Percentiles rank a stretch among this genome's conserved stretches.
Conservation (phyloP, 352 stramenopile genomes). For the Pseudoperonospora humuli region DNA sequence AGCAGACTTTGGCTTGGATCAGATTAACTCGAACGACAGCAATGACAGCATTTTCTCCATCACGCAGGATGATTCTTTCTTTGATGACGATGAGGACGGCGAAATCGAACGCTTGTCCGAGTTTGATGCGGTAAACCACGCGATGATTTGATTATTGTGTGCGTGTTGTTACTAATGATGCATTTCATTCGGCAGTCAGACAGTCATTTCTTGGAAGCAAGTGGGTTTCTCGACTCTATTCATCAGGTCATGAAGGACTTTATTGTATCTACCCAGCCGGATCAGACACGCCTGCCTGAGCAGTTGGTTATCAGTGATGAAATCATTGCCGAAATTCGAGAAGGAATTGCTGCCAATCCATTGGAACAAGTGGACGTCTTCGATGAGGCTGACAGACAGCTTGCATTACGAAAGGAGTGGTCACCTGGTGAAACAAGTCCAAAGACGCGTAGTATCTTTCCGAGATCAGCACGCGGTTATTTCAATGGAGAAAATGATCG, state of each 20-base stretch:
- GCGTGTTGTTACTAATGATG: not conserved
- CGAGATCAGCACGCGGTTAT: conserved; percentile 38
- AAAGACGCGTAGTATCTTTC: conserved; percentile 29
- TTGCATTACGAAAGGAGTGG: conserved; percentile 12
- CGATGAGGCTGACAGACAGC: conserved; percentile 24
- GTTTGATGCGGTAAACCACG: conserved; percentile 51
- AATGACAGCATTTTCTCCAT: conserved; percentile 48
- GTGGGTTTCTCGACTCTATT: conserved; percentile 71
- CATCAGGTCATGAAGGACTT: conserved; percentile 73
- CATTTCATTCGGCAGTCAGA: conserved; percentile 39
- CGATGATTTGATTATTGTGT: not conserved
- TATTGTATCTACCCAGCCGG: conserved; percentile 30
- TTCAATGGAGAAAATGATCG: conserved; percentile 29
- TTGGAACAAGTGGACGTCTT: conserved; percentile 15
- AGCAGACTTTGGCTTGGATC: conserved; percentile 32
- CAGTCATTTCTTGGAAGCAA: conserved; percentile 64
- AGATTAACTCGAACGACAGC: conserved; percentile 42
- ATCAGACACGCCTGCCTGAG: conserved; percentile 17
- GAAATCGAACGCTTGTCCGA: conserved; percentile 61
- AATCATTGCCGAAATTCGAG: conserved; percentile 56
- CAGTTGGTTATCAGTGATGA: conserved; percentile 63
- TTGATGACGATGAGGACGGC: conserved; percentile 34
- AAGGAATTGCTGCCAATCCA: conserved; percentile 28
- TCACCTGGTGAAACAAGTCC: conserved; percentile 14
- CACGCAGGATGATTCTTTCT: conserved; percentile 39